These are phyloP conservation scores for Tylopilus cervinicoccineus DNA, from an alignment of 768 basidiomycete genomes.

Conservation along the genomic window DNA sequence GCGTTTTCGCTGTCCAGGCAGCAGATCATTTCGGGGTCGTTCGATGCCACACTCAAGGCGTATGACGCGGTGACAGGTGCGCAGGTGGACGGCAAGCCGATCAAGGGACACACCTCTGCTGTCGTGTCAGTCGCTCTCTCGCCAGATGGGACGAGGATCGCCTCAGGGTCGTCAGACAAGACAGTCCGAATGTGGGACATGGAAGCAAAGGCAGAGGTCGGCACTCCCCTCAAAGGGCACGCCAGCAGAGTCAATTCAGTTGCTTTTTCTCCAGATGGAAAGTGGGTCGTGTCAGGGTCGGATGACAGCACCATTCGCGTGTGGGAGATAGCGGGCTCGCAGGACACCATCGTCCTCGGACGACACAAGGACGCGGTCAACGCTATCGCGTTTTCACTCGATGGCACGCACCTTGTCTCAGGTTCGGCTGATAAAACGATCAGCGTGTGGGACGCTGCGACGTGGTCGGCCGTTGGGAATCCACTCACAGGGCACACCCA, in stretches of 20 bases:
- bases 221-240: constrained; percentile 1
- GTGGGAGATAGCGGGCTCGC: not conserved
- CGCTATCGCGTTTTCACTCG: not conserved
- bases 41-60: not conserved
- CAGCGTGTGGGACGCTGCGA: not conserved
- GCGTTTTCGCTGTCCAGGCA: not conserved
- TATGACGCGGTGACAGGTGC: not conserved
- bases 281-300: not conserved
- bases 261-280: not conserved
- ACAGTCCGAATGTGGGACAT: constrained; percentile 3
- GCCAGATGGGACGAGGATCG: not conserved
- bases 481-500: not conserved
- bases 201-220: not conserved
- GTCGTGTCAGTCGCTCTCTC: constrained; percentile 1
- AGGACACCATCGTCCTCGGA: not conserved
- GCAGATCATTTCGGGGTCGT: not conserved
- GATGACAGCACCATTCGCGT: not conserved
- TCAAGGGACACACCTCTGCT: not conserved
- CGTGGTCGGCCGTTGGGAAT: not conserved
- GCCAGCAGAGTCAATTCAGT: not conserved
- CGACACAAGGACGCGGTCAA: not conserved
- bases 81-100: not conserved
- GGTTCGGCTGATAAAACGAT: not conserved
- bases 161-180: not conserved
- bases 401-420: constrained; percentile 7